These are phyloP conservation scores for Stereocaulon alpinum DNA, from an alignment of 495 filamentous ascomycete species.

Conservation along the genomic window DNA sequence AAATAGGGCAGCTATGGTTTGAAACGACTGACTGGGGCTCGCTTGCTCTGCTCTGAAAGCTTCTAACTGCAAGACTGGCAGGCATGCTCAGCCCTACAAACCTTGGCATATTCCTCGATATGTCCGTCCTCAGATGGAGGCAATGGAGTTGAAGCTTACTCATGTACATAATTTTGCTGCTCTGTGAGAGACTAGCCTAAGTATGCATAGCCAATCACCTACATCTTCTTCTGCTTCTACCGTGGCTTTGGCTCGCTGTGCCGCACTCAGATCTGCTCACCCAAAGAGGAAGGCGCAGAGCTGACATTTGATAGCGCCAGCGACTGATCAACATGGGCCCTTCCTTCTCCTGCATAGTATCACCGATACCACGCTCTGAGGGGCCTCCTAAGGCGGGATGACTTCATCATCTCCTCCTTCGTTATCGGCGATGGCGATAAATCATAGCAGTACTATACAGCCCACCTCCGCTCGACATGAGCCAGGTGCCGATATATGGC, in stretches of 20 bases:
- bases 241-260: neutral
- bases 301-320: constrained; percentile 2
- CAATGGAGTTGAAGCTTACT: no score
- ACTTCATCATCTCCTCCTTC: constrained; percentile 5
- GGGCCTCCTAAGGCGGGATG: neutral
- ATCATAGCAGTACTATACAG: neutral
- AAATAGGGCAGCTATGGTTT: no score
- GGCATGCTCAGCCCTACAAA: no score
- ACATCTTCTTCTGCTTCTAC: neutral
- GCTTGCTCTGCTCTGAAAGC: no score
- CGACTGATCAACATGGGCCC: neutral
- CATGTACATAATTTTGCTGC: neutral
- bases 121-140: no score
- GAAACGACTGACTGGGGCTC: no score
- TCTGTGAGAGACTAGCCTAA: no score
- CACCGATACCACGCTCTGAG: neutral
- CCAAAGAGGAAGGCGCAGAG: constrained; percentile 8
- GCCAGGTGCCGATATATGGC: constrained; percentile 4
- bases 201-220: neutral
- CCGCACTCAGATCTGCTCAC: constrained; percentile 3
- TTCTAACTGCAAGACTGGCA: no score
- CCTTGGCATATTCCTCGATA: no score
- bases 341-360: neutral
- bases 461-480: neutral
- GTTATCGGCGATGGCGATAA: neutral